phyloP scores from a whole-genome alignment of 2,329 filamentous ascomycete species.

The Ophiosphaerella herpotricha region DNA sequence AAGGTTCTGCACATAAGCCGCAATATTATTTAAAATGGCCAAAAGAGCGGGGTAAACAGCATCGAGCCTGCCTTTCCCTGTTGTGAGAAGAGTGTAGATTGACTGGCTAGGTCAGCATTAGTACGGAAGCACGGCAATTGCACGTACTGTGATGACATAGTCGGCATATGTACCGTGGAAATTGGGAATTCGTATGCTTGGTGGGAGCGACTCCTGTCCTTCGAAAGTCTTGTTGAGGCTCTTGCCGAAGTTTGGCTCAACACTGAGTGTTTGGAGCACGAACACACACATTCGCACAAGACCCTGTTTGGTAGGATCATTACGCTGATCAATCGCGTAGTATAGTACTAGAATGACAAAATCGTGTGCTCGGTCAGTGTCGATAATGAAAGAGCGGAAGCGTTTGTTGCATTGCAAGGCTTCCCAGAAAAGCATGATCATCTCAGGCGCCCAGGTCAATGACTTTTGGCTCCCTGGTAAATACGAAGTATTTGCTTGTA shows the following conservation, averaged over 20 bases:
- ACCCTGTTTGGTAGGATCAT: constrained; percentile 85
- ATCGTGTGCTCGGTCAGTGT: constrained; percentile 90
- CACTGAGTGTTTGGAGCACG: constrained; percentile 89
- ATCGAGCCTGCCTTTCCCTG: constrained; percentile 85
- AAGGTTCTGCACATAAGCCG: constrained; percentile 79
- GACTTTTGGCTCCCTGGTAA: constrained; percentile 81
- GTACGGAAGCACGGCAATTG: not conserved
- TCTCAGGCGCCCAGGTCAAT: constrained; percentile 88
- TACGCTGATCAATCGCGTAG: constrained; percentile 88
- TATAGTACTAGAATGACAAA: constrained; percentile 90
- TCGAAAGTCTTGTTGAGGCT: constrained; percentile 89
- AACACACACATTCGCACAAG: constrained; percentile 98
- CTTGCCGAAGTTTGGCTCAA: constrained; percentile 86
- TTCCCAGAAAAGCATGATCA: constrained; percentile 98
- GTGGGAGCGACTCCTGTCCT: constrained; percentile 83
- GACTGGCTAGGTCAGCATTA: constrained; percentile 60
- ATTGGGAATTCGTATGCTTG: constrained; percentile 76
- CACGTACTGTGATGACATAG: constrained; percentile 81
- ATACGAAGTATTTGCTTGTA: constrained; percentile 87
- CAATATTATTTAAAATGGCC: constrained; percentile 91
- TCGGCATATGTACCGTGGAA: constrained; percentile 93
- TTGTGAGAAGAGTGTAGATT: constrained; percentile 88
- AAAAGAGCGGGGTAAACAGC: constrained; percentile 91
- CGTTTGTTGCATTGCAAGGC: constrained; percentile 95
- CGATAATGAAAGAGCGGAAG: constrained; percentile 94